These are phyloP conservation scores for Penicillium silybi DNA, from an alignment of 495 filamentous ascomycete species.

Conservation along the genomic window DNA sequence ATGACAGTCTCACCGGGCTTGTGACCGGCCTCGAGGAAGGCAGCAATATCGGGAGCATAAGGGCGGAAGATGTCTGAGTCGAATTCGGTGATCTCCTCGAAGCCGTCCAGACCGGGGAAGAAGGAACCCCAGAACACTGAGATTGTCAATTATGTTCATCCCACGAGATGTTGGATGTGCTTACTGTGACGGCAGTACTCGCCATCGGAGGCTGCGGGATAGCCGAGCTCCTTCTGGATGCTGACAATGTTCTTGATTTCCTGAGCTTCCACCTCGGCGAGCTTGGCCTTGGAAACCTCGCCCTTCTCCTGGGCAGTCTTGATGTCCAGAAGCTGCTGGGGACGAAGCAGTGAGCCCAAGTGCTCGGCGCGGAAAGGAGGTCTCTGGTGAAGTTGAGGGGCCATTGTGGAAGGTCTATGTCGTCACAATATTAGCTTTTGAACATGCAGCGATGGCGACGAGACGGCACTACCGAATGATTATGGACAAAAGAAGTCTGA, in stretches of 20 bases:
- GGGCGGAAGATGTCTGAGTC: constrained; percentile 61
- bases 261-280: constrained; percentile 56
- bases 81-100: constrained; percentile 57
- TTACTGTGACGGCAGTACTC: constrained; percentile 68
- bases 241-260: constrained; percentile 64
- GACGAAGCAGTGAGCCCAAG: constrained; percentile 75
- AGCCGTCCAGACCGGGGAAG: constrained; percentile 72
- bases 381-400: constrained; percentile 47
- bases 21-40: constrained; percentile 64
- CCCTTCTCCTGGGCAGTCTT: constrained; percentile 55
- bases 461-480: not conserved
- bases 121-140: constrained; percentile 68
- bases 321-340: constrained; percentile 62
- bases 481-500: not conserved
- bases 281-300: constrained; percentile 32
- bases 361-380: constrained; percentile 84
- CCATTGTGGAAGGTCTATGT: constrained; percentile 23
- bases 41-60: constrained; percentile 77
- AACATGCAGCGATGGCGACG: not conserved
- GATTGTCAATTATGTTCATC: not conserved
- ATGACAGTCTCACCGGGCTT: constrained; percentile 73
- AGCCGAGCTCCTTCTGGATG: constrained; percentile 62
- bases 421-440: not conserved
- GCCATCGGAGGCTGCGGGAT: constrained; percentile 67
- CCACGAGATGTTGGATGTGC: constrained; percentile 2